These are phyloP conservation scores for Syzygium malaccense DNA, from an alignment of 441 rosid species.

Conservation along the genomic window DNA sequence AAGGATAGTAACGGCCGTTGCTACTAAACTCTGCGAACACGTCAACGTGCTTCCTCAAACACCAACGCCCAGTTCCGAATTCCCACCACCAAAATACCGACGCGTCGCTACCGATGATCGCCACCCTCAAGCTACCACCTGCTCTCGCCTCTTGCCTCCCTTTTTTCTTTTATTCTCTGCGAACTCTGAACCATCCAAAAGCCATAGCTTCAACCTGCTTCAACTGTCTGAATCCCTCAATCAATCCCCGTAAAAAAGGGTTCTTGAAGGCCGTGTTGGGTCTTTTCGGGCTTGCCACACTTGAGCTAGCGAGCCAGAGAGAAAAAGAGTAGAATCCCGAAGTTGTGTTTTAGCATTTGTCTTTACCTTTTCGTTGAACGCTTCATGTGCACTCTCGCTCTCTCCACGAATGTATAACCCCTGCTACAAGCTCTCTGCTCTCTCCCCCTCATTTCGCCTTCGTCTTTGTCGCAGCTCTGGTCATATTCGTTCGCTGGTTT, in stretches of 20 bases:
- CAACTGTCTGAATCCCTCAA: background rate
- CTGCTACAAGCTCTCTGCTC: background rate
- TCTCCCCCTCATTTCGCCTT: background rate
- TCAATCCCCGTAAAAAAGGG: background rate
- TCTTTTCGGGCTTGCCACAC: background rate
- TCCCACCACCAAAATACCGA: too few species aligned
- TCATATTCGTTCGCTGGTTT: background rate
- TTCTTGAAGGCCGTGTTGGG: background rate
- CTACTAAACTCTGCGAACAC: too few species aligned
- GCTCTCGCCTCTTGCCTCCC: background rate
- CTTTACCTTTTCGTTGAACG: background rate
- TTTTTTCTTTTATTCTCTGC: background rate
- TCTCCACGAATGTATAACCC: background rate
- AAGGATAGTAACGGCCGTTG: too few species aligned
- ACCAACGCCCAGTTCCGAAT: too few species aligned
- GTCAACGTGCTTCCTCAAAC: too few species aligned
- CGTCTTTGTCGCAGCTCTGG: background rate
- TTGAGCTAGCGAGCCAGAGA: background rate
- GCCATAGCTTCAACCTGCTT: background rate
- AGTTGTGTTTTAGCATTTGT: background rate
- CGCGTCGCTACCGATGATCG: too few species aligned
- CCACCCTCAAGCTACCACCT: background rate
- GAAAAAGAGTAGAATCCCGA: background rate
- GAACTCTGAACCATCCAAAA: background rate
- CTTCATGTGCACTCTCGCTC: background rate